A percentile compares a stretch with the other conserved stretches of the same genome.
Evolutionary conservation across 306 rosid genomes (phyloP).

Genomic region (Lathyrus tuberosus): DNA sequence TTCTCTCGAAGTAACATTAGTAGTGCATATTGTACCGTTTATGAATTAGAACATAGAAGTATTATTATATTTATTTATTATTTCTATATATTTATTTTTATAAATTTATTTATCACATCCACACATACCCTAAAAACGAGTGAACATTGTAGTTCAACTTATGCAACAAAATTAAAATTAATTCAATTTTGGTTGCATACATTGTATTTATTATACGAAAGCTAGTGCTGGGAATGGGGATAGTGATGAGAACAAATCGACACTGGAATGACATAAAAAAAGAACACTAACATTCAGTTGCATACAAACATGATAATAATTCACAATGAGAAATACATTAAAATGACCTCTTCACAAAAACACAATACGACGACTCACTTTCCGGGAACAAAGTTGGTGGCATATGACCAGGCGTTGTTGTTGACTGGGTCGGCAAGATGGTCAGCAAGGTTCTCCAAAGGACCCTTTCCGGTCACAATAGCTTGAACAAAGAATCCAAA

Average conservation of each 20-base stretch:
- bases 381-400: conserved; percentile 97
- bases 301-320: conserved; percentile 39
- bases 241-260: neutral
- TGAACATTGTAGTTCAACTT: too few relatives aligned
- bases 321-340: conserved; percentile 39
- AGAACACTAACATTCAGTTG: conserved; percentile 17
- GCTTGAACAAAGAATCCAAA: conserved; percentile 95
- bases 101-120: too few relatives aligned
- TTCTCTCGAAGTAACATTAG: neutral
- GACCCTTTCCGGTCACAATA: conserved; percentile 89
- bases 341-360: conserved; percentile 9
- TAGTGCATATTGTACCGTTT: neutral
- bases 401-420: conserved; percentile 94
- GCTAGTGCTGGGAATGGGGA: neutral
- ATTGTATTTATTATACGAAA: neutral
- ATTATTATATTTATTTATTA: neutral
- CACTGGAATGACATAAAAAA: neutral
- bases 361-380: conserved; percentile 54
- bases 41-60: neutral
- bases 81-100: neutral
- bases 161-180: neutral
- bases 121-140: too few relatives aligned
- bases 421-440: conserved; percentile 95
- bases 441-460: conserved; percentile 87
- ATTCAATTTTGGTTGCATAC: neutral